Evolutionary conservation across 73 alveolate species (phyloP).

Genomic region (Uronychia binucleata): DNA sequence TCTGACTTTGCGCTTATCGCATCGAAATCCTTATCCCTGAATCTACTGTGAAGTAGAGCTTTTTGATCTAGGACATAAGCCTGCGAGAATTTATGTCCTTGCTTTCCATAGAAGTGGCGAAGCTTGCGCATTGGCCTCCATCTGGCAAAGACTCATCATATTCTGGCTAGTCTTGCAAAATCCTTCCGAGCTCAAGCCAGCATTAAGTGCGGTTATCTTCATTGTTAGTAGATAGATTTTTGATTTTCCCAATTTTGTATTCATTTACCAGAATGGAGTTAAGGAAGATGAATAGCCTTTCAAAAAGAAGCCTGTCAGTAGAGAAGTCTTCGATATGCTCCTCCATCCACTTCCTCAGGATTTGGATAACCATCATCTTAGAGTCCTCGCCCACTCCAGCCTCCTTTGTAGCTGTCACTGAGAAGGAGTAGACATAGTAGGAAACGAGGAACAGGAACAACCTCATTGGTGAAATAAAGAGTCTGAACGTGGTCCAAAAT

Average conservation of each 20-base stretch:
- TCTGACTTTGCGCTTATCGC: not conserved
- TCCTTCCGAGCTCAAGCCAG: not conserved
- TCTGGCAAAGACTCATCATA: too few relatives aligned
- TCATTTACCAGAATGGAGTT: not conserved
- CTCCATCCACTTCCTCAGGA: not conserved
- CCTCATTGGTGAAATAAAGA: not conserved
- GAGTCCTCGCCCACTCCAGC: not conserved
- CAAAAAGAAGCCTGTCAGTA: not conserved
- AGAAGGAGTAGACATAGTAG: not conserved
- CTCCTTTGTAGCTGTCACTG: not conserved
- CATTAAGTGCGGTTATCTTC: not conserved
- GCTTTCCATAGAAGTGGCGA: not conserved
- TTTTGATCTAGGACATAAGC: not conserved
- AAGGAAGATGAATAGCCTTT: not conserved
- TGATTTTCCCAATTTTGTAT: not conserved
- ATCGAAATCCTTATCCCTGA: not conserved
- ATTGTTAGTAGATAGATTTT: not conserved
- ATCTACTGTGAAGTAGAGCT: not conserved
- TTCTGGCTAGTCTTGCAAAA: not conserved
- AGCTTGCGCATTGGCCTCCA: too few relatives aligned
- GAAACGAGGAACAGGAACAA: not conserved
- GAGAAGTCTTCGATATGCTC: not conserved
- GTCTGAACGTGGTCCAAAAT: not conserved
- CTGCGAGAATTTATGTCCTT: not conserved
- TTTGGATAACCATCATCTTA: not conserved